Percentiles rank a stretch among this genome's conserved stretches.
Evolutionary conservation across 805 yeast genomes (phyloP).

Genomic region (Candida ortonii): DNA sequence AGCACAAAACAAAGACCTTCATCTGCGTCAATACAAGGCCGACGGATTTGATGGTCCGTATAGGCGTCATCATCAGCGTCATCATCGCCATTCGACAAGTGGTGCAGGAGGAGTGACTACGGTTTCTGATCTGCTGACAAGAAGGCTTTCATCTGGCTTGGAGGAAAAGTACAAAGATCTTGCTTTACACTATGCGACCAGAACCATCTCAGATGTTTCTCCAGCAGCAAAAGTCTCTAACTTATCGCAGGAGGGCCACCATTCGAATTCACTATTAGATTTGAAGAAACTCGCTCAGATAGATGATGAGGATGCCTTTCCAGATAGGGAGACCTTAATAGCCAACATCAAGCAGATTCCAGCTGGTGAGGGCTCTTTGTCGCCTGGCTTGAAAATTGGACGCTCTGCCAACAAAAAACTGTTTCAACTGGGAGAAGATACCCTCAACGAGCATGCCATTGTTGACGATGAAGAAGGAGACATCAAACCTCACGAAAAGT

Average conservation of each 20-base stretch:
- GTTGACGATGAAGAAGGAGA: conserved; percentile 17
- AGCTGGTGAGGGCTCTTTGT: too few relatives aligned
- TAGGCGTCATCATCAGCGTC: conserved; percentile 9
- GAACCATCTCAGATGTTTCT: conserved; percentile 7
- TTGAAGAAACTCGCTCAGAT: conserved; percentile 18
- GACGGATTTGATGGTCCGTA: conserved; percentile 9
- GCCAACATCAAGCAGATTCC: conserved; percentile 40
- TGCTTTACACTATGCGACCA: neutral
- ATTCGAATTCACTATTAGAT: conserved; percentile 24
- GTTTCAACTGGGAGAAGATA: conserved; percentile 10
- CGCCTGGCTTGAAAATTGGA: conserved; percentile 2
- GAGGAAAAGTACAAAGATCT: neutral
- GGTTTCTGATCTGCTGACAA: conserved; percentile 1
- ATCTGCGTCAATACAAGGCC: conserved; percentile 13
- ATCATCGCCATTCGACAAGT: conserved; percentile 30
- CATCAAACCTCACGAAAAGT: neutral
- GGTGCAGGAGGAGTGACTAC: conserved; percentile 16
- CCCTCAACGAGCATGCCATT: conserved; percentile 13
- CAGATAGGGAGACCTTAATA: conserved; percentile 29
- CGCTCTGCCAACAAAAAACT: conserved; percentile 6
- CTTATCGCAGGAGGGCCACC: conserved; percentile 8
- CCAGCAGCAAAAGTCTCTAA: neutral
- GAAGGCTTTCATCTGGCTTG: neutral
- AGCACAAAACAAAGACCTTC: conserved; percentile 17
- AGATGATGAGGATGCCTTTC: conserved; percentile 18